Conservation (phyloP, 495 filamentous ascomycete species). For the Neurospora sp. region DNA sequence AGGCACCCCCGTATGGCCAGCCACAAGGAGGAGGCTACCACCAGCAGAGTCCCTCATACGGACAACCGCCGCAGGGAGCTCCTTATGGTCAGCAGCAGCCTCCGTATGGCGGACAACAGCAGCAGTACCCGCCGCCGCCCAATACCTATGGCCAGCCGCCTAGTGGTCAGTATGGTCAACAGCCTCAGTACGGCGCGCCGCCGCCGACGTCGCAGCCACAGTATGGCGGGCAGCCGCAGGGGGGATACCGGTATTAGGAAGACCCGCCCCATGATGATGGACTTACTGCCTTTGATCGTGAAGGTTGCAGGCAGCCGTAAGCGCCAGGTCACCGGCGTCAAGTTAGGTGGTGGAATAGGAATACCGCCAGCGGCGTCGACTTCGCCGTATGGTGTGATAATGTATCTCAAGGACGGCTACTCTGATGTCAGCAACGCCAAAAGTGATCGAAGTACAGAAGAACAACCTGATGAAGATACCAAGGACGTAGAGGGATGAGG, state of each 20-base stretch:
- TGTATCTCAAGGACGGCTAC: neutral
- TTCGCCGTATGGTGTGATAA: neutral
- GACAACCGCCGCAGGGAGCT: slow-evolving; percentile 1
- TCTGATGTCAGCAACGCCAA: neutral
- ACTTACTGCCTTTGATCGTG: neutral
- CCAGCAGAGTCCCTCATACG: slow-evolving; percentile 14
- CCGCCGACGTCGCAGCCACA: neutral
- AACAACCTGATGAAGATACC: neutral
- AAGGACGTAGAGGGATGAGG: neutral
- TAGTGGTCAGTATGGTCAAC: slow-evolving; percentile 4
- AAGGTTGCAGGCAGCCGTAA: neutral
- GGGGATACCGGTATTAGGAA: neutral
- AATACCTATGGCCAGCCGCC: slow-evolving; percentile 3
- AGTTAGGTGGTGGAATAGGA: neutral
- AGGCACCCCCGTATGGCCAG: slow-evolving; percentile 9
- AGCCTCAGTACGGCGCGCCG: slow-evolving; percentile 14
- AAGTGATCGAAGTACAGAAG: neutral
- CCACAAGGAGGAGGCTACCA: slow-evolving; percentile 14
- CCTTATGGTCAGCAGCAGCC: slow-evolving; percentile 4
- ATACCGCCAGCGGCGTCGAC: neutral
- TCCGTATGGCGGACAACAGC: slow-evolving; percentile 8
- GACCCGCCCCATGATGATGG: neutral
- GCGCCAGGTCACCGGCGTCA: neutral
- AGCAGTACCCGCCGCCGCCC: neutral
- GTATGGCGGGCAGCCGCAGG: slow-evolving; percentile 3